Base-by-base conservation (phyloP, 352 stramenopile species). In the Phytophthora capsici region DNA sequence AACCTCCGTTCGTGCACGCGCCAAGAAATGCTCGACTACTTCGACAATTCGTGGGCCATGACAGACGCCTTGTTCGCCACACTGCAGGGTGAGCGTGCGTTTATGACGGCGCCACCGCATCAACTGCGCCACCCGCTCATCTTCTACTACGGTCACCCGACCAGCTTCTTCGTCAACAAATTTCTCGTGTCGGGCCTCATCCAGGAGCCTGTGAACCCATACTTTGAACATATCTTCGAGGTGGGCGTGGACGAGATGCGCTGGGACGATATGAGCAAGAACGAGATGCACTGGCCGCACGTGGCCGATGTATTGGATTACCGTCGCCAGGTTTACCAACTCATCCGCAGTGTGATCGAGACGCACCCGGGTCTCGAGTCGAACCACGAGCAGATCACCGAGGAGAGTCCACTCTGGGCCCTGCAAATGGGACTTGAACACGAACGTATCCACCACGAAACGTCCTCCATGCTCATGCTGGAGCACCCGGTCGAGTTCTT, bases 221-320 rank as follows among this genome's bases (percentile, higher is more conserved):
- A 98, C 71, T 98, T 98, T 63, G 96, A 99, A 77, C 89, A 95
- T 43, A 86, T 99, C 53, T 98, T 98, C 59, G 96, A 99, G 67
- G 94, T 98, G 41, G 97, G 97, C 51, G 97, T 99, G 14, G 97
- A 99, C 68, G 97, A 99, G 72, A 99, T 99, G 97, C 85, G 94
- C 26, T 99, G 97, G 97, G 97, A 99, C 73, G 96, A 99, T 74
- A 98, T 99, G 91, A 94, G 87, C 65, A 98, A 98, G 80, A 98
- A 99, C 71, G 91, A 98, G 53, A 91, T 98, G 93, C 48, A 93
- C 1, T 99, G 96, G 96, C 96, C 95, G 20, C 87, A 67, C 6
- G 88, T 98, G 44, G 66, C 59, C 8, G 90, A 98, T 48, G 94
- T 98, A 20, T 84, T 93, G 45, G 86, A 80, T 20, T 99, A 99